A percentile compares a stretch with the other conserved stretches of the same genome.
These are phyloP conservation scores for Chlamydomonas asymmetrica DNA, from an alignment of 139 green algal species.

Conservation along the genomic window DNA sequence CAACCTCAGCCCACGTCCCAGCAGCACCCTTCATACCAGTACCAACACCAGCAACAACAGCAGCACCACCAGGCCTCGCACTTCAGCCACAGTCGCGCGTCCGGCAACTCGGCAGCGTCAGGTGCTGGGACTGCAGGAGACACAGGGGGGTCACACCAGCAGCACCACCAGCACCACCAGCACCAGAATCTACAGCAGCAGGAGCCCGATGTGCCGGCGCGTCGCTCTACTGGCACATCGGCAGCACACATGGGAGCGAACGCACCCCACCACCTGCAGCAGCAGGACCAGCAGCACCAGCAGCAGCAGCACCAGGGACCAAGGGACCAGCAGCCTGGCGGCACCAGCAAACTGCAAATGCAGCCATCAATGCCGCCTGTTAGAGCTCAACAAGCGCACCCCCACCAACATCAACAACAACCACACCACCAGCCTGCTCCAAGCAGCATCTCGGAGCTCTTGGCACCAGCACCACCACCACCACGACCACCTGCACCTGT, in stretches of 20 bases:
- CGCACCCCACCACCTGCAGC: neutral
- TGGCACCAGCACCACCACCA: neutral
- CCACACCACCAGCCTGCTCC: neutral
- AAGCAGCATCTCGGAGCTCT: neutral
- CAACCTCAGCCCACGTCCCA: too few relatives aligned
- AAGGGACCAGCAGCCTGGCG: neutral
- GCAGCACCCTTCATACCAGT: too few relatives aligned
- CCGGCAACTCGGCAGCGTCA: too few relatives aligned
- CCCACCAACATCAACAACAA: neutral
- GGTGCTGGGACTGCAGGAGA: too few relatives aligned
- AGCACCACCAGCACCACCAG: conserved; percentile 1
- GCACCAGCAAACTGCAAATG: neutral
- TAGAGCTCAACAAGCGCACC: too few relatives aligned
- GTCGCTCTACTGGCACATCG: neutral
- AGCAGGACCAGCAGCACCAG: conserved; percentile 3
- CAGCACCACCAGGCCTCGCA: too few relatives aligned
- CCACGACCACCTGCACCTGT: neutral
- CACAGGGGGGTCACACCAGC: too few relatives aligned
- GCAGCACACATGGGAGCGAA: neutral
- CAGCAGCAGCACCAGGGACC: neutral
- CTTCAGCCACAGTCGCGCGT: too few relatives aligned
- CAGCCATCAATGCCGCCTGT: neutral
- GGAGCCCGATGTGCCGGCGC: neutral
- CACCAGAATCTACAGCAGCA: neutral
- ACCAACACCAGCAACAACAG: too few relatives aligned